Percentiles rank a stretch among this genome's conserved stretches.
These are phyloP conservation scores for Nakazawaea sp. DNA, from an alignment of 805 yeast genomes.

Conservation along the genomic window DNA sequence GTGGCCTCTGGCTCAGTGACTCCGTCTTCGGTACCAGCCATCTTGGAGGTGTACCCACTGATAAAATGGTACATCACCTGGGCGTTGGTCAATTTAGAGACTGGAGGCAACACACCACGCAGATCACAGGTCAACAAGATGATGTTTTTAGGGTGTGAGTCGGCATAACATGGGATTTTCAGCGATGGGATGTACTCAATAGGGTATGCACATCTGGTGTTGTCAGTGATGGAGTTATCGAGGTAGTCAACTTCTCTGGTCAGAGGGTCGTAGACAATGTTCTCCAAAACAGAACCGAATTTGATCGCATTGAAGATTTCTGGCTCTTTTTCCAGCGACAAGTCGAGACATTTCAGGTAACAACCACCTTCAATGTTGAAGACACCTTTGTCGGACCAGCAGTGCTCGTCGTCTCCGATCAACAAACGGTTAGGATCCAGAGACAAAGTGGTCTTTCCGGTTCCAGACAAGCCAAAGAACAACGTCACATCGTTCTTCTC, in stretches of 20 bases:
- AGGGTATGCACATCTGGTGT: constrained; percentile 98
- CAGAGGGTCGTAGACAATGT: constrained; percentile 75
- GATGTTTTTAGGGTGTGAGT: constrained; percentile 87
- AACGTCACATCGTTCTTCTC: constrained; percentile 81
- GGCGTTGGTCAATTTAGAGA: constrained; percentile 84
- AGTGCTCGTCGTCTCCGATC: constrained; percentile 98
- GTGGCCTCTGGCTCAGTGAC: constrained; percentile 97
- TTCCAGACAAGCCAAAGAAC: constrained; percentile 95
- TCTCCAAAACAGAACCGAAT: constrained; percentile 93
- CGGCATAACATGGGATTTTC: constrained; percentile 88
- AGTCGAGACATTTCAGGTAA: constrained; percentile 94
- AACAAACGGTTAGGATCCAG: constrained; percentile 92
- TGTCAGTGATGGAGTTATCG: constrained; percentile 81
- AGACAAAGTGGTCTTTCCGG: constrained; percentile 95
- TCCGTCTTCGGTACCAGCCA: constrained; percentile 99
- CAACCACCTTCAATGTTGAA: constrained; percentile 99
- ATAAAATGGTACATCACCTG: constrained; percentile 99
- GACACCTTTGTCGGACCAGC: constrained; percentile 98
- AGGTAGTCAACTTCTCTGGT: constrained; percentile 82
- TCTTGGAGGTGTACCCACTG: constrained; percentile 97
- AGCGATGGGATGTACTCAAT: constrained; percentile 96
- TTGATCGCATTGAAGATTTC: constrained; percentile 93
- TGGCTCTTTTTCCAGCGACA: constrained; percentile 90
- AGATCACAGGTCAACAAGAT: constrained; percentile 95
- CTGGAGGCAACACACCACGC: constrained; percentile 96